phyloP scores from a whole-genome alignment of 495 filamentous ascomycete genomes.

The Ramalina peruviana region DNA sequence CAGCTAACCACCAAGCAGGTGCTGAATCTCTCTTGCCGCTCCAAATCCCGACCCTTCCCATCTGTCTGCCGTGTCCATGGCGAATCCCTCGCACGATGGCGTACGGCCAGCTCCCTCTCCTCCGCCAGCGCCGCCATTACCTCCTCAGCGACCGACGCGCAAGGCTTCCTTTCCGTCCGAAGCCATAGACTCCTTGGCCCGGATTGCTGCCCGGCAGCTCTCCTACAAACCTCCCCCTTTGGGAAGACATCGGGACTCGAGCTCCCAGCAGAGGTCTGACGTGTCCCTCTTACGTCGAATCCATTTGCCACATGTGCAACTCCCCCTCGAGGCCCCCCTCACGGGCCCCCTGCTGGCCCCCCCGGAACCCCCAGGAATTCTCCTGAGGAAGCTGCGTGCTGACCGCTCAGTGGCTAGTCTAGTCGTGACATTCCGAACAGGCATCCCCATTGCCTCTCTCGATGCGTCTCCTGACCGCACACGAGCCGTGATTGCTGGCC shows the following conservation, averaged over 20 bases:
- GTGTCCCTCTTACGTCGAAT: neutral
- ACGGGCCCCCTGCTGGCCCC: neutral
- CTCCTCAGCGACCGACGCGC: conserved; percentile 31
- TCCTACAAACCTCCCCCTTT: conserved; percentile 30
- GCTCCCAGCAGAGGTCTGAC: conserved; percentile 5
- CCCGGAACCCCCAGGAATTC: neutral
- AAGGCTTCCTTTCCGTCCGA: conserved; percentile 17
- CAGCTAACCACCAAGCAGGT: too few species aligned
- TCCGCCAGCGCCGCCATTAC: conserved; percentile 38
- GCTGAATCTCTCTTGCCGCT: too few species aligned
- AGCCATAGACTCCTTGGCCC: conserved; percentile 40
- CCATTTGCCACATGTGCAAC: neutral
- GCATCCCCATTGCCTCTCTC: conserved; percentile 57
- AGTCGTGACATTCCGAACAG: conserved; percentile 39
- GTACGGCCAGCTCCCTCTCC: conserved; percentile 21
- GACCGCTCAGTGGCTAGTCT: neutral
- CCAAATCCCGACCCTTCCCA: too few species aligned
- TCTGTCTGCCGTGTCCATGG: neutral
- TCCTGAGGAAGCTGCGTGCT: neutral
- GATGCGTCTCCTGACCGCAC: conserved; percentile 66
- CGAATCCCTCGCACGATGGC: neutral
- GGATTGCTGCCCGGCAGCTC: conserved; percentile 41
- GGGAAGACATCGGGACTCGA: neutral
- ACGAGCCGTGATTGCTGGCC: conserved; percentile 66
- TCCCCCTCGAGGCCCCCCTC: neutral